Base-by-base conservation (phyloP, 768 basidiomycete genomes). In the Mycena latifolia region DNA sequence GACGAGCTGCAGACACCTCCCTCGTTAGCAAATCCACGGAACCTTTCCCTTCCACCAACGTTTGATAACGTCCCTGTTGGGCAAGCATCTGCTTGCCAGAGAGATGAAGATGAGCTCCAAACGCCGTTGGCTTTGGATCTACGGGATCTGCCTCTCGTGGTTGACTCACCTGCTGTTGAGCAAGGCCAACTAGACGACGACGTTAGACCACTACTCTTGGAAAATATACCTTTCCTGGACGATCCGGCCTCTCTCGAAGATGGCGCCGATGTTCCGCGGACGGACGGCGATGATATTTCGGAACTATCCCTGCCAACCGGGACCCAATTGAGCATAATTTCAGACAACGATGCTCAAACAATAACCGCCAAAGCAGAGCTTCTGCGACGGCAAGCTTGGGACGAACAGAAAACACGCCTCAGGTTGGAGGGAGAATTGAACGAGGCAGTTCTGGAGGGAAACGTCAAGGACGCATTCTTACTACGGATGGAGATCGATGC, bases 301-400 rank as follows among this genome's bases (percentile, higher is more conserved):
- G 60, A 56, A 22, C 15, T 56, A 31, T 66, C 65, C 22, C 33
- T 57, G 5, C 45, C 20, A 39, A 67, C 46, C 11, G 57, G 48
- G 24, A 66, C 69, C 20, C 61, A 55, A 35, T 53, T 61, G 25
- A 70, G 65, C 54, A 59, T 51, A 25, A 62, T 70, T 37, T 63
- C 69, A 1, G 60, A 27, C 27, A 52, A 51, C n/a, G 43, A 66
- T 46, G 65, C 61, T n/a, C 46, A 52, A 29, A 28, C 27, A 28
- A 66, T 66, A 15, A 37, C 39, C 12, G 51, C 61, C 45, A 66
- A 71, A 52, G 85, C 80, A 20, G 81, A 84, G 57, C 72, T 70
- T 33, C 67, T 84, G 39, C 74, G 85, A 57, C 70, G 77, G 47
- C 72, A 83, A 65, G 85, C 85, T 15, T 76, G 80, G 54, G 74